phyloP scores from a whole-genome alignment of 495 filamentous ascomycete species.

The Penicillium diatomitis region DNA sequence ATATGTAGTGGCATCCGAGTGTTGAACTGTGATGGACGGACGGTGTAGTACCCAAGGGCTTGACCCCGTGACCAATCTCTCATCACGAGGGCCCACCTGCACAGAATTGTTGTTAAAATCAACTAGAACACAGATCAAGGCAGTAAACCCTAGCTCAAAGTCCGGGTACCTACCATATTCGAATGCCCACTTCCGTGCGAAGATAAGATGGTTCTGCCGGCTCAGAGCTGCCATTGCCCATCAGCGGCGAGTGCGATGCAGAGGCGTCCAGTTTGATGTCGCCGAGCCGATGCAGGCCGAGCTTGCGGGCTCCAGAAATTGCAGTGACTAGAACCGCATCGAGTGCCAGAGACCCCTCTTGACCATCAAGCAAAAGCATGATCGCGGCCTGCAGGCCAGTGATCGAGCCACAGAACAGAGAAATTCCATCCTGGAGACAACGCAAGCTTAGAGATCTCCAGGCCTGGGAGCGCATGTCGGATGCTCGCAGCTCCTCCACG shows the following conservation, averaged over 20 bases:
- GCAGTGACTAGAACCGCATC: conserved; percentile 22
- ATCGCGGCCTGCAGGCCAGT: conserved; percentile 19
- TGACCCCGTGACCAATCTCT: conserved; percentile 20
- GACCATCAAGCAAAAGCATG: conserved; percentile 22
- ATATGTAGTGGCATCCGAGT: conserved; percentile 18
- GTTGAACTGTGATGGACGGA: conserved; percentile 18
- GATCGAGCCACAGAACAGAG: conserved; percentile 24
- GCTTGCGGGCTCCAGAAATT: conserved; percentile 22
- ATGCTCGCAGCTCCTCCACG: conserved; percentile 4
- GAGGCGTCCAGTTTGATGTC: background rate
- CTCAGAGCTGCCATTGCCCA: background rate
- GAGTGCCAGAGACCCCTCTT: conserved; percentile 12
- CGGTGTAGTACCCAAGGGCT: conserved; percentile 18
- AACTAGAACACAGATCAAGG: no score
- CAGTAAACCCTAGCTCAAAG: no score
- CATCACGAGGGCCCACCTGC: conserved; percentile 13
- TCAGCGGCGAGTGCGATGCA: background rate
- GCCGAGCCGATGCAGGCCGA: conserved; percentile 19
- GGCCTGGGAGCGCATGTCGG: background rate
- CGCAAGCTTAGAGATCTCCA: conserved; percentile 21
- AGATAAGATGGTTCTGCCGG: background rate
- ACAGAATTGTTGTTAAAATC: no score
- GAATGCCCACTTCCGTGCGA: conserved; percentile 10
- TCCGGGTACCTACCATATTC: conserved; percentile 6
- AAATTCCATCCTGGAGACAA: conserved; percentile 15